A percentile compares a stretch with the other conserved stretches of the same genome.
Evolutionary conservation across 2,329 filamentous ascomycete genomes (phyloP).

Genomic region (Colletotrichum sp.): DNA sequence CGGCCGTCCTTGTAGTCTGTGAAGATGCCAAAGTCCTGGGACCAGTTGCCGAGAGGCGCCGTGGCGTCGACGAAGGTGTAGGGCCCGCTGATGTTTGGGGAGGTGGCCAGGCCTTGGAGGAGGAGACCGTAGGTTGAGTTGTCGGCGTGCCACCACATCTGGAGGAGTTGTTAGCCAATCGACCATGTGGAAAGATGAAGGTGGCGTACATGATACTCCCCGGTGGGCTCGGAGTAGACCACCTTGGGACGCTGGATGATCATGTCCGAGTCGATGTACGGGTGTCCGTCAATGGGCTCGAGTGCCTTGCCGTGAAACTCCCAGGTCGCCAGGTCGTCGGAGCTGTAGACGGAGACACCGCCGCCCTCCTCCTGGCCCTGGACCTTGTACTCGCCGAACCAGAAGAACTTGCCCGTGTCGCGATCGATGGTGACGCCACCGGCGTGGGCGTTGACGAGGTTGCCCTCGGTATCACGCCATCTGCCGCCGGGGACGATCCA

Average conservation of each 20-base stretch:
- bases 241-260: conserved; percentile 70
- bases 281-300: conserved; percentile 58
- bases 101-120: conserved; percentile 60
- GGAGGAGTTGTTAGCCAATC: not conserved
- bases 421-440: conserved; percentile 59
- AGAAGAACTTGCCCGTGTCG: conserved; percentile 59
- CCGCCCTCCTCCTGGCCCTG: conserved; percentile 63
- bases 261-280: conserved; percentile 57
- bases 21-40: conserved; percentile 66
- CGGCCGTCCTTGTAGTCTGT: conserved; percentile 63
- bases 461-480: conserved; percentile 65
- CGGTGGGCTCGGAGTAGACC: conserved; percentile 57
- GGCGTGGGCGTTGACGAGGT: conserved; percentile 67
- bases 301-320: conserved; percentile 60
- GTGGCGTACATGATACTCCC: conserved; percentile 58
- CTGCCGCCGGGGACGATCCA: conserved; percentile 67
- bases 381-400: conserved; percentile 67
- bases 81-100: conserved; percentile 56
- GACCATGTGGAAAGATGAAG: not conserved
- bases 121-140: conserved; percentile 61
- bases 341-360: conserved; percentile 65
- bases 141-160: conserved; percentile 68
- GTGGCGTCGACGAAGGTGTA: conserved; percentile 60
- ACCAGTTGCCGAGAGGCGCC: conserved; percentile 65
- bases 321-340: conserved; percentile 65